Conservation (phyloP, 345 rosid species). For the Psidium friedrichsthalianum region DNA sequence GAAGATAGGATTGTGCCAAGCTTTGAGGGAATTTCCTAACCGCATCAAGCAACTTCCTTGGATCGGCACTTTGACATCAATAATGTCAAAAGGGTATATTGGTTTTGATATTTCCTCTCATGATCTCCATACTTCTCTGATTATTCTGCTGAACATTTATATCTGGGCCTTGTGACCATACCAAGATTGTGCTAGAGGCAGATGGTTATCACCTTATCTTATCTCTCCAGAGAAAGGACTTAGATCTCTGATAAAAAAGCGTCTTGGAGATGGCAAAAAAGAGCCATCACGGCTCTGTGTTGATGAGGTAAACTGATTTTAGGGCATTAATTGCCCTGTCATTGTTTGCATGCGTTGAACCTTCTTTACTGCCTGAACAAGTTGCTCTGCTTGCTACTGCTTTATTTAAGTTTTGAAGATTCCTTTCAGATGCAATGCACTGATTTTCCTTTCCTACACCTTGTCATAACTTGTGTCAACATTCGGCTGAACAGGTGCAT, state of each 20-base stretch:
- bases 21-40: constrained; percentile 47
- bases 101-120: background rate
- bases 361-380: background rate
- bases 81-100: constrained; percentile 39
- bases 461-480: background rate
- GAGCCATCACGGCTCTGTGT: constrained; percentile 49
- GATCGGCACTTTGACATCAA: constrained; percentile 42
- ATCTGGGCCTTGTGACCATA: background rate
- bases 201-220: constrained; percentile 54
- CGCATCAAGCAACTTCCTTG: constrained; percentile 43
- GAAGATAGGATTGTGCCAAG: constrained; percentile 41
- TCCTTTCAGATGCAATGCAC: background rate
- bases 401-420: background rate
- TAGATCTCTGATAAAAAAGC: constrained; percentile 37
- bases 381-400: background rate
- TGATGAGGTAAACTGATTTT: constrained; percentile 29
- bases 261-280: constrained; percentile 44
- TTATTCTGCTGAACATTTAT: background rate
- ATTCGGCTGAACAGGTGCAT: constrained; percentile 19
- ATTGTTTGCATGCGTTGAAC: background rate
- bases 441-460: background rate
- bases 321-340: background rate
- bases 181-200: constrained; percentile 47
- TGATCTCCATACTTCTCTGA: background rate
- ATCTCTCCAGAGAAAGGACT: constrained; percentile 51